Evolutionary conservation across 805 yeast species (phyloP).

Genomic region (Zygosaccharomyces pseudorouxii): DNA sequence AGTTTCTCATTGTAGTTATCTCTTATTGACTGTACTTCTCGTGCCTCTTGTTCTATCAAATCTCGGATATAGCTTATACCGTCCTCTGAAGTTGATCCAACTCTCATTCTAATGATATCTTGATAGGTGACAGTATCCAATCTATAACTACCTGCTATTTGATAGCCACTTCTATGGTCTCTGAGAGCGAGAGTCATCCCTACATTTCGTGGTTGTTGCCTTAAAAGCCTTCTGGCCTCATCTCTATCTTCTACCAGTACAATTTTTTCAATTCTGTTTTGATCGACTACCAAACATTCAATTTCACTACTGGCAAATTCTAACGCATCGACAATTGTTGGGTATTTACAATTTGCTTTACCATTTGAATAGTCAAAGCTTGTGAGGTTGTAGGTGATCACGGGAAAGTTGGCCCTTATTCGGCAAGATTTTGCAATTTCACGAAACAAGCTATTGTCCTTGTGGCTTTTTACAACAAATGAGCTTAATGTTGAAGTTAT

Average conservation of each 20-base stretch:
- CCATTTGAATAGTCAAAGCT: constrained; percentile 47
- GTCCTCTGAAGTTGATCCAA: constrained; percentile 21
- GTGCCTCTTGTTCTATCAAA: constrained; percentile 18
- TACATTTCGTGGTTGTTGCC: constrained; percentile 39
- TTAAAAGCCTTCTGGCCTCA: constrained; percentile 47
- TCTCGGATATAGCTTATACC: constrained; percentile 21
- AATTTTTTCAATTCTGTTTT: constrained; percentile 52
- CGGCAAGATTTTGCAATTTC: constrained; percentile 33
- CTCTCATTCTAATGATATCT: constrained; percentile 20
- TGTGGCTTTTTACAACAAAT: constrained; percentile 61
- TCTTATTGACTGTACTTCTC: constrained; percentile 29
- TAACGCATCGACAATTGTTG: constrained; percentile 58
- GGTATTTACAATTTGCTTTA: constrained; percentile 39
- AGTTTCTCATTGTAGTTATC: constrained; percentile 13
- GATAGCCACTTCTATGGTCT: constrained; percentile 42
- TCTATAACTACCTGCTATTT: constrained; percentile 44
- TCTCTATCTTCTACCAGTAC: constrained; percentile 48
- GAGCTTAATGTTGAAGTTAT: constrained; percentile 50
- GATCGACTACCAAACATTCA: constrained; percentile 60
- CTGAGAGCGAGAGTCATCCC: constrained; percentile 40
- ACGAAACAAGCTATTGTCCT: constrained; percentile 50
- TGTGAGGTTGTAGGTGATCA: constrained; percentile 34
- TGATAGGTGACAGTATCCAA: constrained; percentile 51
- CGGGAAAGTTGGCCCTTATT: constrained; percentile 43
- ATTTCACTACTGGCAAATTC: constrained; percentile 51